These are phyloP conservation scores for Tubosaeta sp. DNA, from an alignment of 768 basidiomycete genomes.

Conservation along the genomic window DNA sequence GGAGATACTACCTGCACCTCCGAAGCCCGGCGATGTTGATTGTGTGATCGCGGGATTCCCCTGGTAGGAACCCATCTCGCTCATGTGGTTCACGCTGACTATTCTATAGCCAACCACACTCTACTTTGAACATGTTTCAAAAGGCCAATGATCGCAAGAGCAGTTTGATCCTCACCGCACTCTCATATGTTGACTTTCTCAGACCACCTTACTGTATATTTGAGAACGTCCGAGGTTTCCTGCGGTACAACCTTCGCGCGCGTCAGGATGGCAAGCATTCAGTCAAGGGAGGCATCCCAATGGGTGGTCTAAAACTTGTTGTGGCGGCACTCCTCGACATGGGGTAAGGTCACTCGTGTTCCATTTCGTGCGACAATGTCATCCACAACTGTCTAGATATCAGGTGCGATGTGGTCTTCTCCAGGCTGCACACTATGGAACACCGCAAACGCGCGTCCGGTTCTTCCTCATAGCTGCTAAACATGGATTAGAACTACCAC, in stretches of 20 bases:
- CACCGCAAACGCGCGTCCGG: constrained; percentile 42
- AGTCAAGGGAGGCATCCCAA: constrained; percentile 61
- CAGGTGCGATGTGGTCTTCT: constrained; percentile 41
- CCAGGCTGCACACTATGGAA: constrained; percentile 46
- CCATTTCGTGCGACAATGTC: background rate
- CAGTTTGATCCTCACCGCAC: constrained; percentile 59
- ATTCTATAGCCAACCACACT: constrained; percentile 67
- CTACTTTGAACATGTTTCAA: constrained; percentile 65
- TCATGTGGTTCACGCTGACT: constrained; percentile 2
- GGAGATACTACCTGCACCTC: constrained; percentile 41
- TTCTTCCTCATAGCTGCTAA: constrained; percentile 47
- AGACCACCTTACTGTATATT: constrained; percentile 43
- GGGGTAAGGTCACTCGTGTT: constrained; percentile 41
- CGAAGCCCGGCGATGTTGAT: constrained; percentile 52
- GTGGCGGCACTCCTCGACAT: constrained; percentile 58
- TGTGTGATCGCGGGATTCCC: constrained; percentile 71
- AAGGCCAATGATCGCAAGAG: constrained; percentile 64
- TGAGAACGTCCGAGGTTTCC: constrained; percentile 47
- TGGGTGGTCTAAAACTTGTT: constrained; percentile 72
- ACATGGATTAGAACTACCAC: constrained; percentile 33
- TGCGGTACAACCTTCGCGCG: constrained; percentile 37
- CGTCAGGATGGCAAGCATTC: constrained; percentile 36
- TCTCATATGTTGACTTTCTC: constrained; percentile 42
- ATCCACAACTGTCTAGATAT: constrained; percentile 30
- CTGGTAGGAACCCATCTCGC: constrained; percentile 42